These are phyloP conservation scores for Phaeosphaeriaceae sp. DNA, from an alignment of 2,329 filamentous ascomycete genomes.

Conservation along the genomic window DNA sequence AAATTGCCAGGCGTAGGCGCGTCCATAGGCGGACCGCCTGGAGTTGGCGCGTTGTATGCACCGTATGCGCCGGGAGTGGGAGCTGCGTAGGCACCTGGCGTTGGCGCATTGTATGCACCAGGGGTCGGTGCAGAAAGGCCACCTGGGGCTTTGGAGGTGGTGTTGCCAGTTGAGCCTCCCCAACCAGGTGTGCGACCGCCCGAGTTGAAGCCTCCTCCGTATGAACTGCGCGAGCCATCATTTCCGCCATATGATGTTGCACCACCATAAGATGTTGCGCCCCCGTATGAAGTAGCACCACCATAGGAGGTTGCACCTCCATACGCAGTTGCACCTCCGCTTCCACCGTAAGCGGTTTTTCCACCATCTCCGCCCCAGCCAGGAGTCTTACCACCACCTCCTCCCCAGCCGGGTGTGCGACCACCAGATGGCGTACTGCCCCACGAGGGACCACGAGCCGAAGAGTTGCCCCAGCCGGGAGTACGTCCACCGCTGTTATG, in stretches of 20 bases:
- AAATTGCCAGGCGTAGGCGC: slow-evolving; percentile 50
- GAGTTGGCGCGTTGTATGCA: slow-evolving; percentile 46
- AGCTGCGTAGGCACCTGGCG: slow-evolving; percentile 46
- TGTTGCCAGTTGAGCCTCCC: slow-evolving; percentile 57
- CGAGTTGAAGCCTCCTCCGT: slow-evolving; percentile 60
- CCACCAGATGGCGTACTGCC: slow-evolving; percentile 50
- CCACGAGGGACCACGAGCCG: slow-evolving; percentile 59
- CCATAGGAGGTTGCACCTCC: slow-evolving; percentile 48
- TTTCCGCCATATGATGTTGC: slow-evolving; percentile 51
- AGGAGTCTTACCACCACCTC: slow-evolving; percentile 50
- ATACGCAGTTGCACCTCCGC: slow-evolving; percentile 48
- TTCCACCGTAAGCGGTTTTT: slow-evolving; percentile 48
- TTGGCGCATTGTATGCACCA: slow-evolving; percentile 43
- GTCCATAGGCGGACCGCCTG: slow-evolving; percentile 45
- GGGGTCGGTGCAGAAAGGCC: slow-evolving; percentile 41
- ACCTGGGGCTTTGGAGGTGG: slow-evolving; percentile 32
- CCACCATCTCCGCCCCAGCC: slow-evolving; percentile 55
- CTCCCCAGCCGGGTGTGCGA: slow-evolving; percentile 53
- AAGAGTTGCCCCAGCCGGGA: slow-evolving; percentile 41
- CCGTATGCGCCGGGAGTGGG: slow-evolving; percentile 45
- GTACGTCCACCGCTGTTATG: slow-evolving; percentile 48
- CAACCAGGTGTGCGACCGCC: slow-evolving; percentile 62
- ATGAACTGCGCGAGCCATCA: slow-evolving; percentile 49
- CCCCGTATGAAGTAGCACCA: slow-evolving; percentile 39
- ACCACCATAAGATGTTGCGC: slow-evolving; percentile 53